phyloP scores from a whole-genome alignment of 2,329 filamentous ascomycete genomes.

The Aureobasidium lini region DNA sequence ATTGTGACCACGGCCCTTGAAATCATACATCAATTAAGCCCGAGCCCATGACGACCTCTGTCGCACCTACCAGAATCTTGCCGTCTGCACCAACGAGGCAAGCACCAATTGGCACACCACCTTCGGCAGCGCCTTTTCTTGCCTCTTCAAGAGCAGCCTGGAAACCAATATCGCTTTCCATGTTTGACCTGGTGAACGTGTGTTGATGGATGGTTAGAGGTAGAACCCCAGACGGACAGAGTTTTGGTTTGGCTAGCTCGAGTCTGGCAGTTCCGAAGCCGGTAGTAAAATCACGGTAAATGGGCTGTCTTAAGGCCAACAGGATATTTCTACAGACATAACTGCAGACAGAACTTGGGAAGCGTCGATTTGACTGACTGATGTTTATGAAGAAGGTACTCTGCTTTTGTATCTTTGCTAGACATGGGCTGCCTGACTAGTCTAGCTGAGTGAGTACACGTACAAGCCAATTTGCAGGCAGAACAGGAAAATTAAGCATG shows the following conservation, averaged over 20 bases:
- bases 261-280: background rate
- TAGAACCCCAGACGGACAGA: background rate
- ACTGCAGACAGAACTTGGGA: no score
- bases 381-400: no score
- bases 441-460: no score
- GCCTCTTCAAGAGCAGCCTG: constrained; percentile 52
- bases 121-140: constrained; percentile 44
- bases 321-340: no score
- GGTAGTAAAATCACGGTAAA: background rate
- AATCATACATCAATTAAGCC: background rate
- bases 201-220: background rate
- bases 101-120: constrained; percentile 42
- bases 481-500: no score
- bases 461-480: no score
- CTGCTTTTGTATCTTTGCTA: background rate
- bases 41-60: background rate
- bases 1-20: constrained; percentile 61
- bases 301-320: background rate
- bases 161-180: constrained; percentile 38
- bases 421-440: no score
- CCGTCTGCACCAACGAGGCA: constrained; percentile 57
- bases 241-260: constrained; percentile 1
- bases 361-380: no score
- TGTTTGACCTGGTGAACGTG: background rate
- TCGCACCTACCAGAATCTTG: constrained; percentile 44